phyloP scores from a whole-genome alignment of 345 rosid genomes.

The Zanthoxylum bungeanum region DNA sequence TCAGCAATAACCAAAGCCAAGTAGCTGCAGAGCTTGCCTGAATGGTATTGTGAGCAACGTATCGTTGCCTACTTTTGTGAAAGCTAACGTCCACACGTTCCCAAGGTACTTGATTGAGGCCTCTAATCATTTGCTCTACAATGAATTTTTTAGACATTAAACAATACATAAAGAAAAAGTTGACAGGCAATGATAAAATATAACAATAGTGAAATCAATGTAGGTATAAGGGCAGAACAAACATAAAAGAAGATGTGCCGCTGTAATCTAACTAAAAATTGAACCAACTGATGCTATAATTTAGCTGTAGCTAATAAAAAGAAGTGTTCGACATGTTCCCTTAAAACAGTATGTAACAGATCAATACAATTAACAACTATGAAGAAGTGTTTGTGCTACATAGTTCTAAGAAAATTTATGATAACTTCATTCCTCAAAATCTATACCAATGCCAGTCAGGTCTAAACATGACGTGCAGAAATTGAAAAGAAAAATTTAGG shows the following conservation, averaged over 20 bases:
- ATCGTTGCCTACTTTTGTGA: constrained; percentile 75
- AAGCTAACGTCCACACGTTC: constrained; percentile 94
- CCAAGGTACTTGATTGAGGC: constrained; percentile 79
- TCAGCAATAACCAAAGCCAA: background rate
- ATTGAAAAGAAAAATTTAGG: background rate
- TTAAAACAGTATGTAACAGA: background rate
- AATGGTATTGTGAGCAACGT: constrained; percentile 78
- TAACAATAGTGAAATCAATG: background rate
- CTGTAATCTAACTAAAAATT: background rate
- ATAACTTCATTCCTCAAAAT: background rate
- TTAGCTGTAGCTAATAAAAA: background rate
- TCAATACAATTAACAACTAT: background rate
- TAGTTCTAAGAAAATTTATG: background rate
- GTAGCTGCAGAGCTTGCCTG: constrained; percentile 52
- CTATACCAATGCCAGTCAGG: background rate
- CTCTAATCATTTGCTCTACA: constrained; percentile 84
- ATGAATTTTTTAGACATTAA: background rate
- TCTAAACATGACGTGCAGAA: background rate
- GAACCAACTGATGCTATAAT: background rate
- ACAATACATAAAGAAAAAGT: background rate
- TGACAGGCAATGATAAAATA: constrained; percentile 3
- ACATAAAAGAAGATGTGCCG: background rate
- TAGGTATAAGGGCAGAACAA: background rate
- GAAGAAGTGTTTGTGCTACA: background rate
- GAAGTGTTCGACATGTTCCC: background rate